Evolutionary conservation across 129 eudicot species (phyloP).

Genomic region (Helichrysum umbraculigerum): DNA sequence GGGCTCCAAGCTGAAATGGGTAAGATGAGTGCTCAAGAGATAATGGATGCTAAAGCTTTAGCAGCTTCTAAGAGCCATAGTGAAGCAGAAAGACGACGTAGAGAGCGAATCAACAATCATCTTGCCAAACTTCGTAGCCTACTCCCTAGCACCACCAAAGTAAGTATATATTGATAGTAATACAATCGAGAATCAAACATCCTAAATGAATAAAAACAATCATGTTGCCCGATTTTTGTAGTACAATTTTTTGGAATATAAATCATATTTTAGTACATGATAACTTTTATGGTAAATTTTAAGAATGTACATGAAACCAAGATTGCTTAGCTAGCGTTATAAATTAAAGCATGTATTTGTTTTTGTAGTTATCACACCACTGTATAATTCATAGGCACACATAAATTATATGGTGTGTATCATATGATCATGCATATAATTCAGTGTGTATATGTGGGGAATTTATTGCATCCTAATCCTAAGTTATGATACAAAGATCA

Average conservation of each 20-base stretch:
- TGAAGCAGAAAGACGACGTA: constrained; percentile 86
- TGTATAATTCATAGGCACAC: constrained; percentile 4
- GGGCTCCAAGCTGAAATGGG: constrained; percentile 84
- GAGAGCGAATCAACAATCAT: constrained; percentile 90
- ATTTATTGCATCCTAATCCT: constrained; percentile 1
- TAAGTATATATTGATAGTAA: constrained; percentile 31
- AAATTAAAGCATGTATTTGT: not conserved
- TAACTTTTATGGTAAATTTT: not conserved
- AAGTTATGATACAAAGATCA: constrained; percentile 12
- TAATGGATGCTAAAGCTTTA: constrained; percentile 97
- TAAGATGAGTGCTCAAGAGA: constrained; percentile 88
- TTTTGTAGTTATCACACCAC: constrained; percentile 1
- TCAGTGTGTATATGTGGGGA: constrained; percentile 22
- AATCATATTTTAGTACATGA: not conserved
- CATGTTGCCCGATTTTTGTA: not conserved
- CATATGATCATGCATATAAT: constrained; percentile 15
- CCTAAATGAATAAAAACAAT: not conserved
- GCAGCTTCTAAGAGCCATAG: constrained; percentile 98
- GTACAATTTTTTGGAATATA: not conserved
- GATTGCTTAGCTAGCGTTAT: constrained; percentile 1
- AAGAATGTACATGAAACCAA: not conserved
- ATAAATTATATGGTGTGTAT: constrained; percentile 13
- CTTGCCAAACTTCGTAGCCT: constrained; percentile 87
- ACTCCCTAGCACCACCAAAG: constrained; percentile 88
- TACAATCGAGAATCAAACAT: not conserved